Evolutionary conservation across 768 basidiomycete species (phyloP), one percentile per base, ranked within the genome.

Genomic region (Paxillus rubicundulus): DNA sequence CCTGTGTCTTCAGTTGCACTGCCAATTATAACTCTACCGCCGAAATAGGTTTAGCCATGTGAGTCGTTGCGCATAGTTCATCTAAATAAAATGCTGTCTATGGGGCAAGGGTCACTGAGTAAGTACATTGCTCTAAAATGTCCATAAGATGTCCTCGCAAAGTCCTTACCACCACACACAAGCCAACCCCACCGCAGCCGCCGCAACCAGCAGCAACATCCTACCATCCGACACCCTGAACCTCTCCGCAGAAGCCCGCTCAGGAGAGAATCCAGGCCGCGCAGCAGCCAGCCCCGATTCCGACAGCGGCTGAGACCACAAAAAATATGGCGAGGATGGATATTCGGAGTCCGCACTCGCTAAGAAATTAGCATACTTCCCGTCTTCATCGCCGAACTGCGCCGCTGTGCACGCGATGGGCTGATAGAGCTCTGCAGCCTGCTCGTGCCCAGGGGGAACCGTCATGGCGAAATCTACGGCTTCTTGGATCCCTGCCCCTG

Each of bases 391-490:
- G n/a, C 86, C 86, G 57, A 84, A 85, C 13, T 72, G 63, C 3
- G 80, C 69, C 14, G 73, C 82, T 12, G 84, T 77, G 24, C 81
- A 79, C 7, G 82, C 84, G 51, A 87, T 66, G 57, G 74, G 72
- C 4, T 82, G 84, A 52, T 78, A 78, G 3, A 86, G 71, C 60
- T 85, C 83, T 1, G 69, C 65, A 17, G 70, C 69, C 47, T 77
- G 74, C 30, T 47, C 45, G 21, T 18, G 20, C 9, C 52, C 46
- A 33, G 74, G 59, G 37, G 61, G 49, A 49, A 77, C 64, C 8
- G 72, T 73, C 74, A 86, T 81, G 10, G 80, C 76, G 56, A 72
- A 82, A 66, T 86, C 79, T 45, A 82, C 68, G 16, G 85, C 86
- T 32, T 70, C 72, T 59, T 84, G 69, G 65, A 87, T 85, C 18